phyloP scores from a whole-genome alignment of 1,284 basidiomycete species.

The Microbotryum silenes-acaulis region DNA sequence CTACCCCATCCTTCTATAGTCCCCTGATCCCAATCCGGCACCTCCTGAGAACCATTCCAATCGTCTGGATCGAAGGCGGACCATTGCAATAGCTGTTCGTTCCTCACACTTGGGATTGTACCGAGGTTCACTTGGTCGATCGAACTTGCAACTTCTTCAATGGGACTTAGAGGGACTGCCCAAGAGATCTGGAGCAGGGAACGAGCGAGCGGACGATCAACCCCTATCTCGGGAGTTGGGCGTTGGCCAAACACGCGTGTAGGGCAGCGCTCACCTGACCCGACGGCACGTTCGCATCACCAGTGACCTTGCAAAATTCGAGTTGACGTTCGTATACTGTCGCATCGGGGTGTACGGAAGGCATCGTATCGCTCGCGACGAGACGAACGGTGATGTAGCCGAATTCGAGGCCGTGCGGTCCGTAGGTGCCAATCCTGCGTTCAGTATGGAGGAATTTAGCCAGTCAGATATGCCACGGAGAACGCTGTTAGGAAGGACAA shows the following conservation, averaged over 20 bases:
- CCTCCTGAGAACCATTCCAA: background rate
- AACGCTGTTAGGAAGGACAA: background rate
- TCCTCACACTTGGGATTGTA: constrained; percentile 10
- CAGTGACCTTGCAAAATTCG: constrained; percentile 26
- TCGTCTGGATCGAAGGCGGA: background rate
- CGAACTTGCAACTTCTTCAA: background rate
- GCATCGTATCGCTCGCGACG: background rate
- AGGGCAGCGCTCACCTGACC: constrained; percentile 6
- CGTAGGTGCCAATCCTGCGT: constrained; percentile 27
- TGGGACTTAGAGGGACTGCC: background rate
- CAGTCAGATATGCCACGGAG: too few relatives aligned
- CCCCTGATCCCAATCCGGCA: too few relatives aligned
- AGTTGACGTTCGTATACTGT: constrained; percentile 4
- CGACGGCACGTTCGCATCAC: constrained; percentile 29
- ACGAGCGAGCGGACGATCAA: too few relatives aligned
- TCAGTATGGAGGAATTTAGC: too few relatives aligned
- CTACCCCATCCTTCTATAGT: too few relatives aligned
- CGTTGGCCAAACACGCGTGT: constrained; percentile 11
- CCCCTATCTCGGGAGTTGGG: background rate
- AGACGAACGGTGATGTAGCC: constrained; percentile 11
- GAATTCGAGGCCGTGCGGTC: constrained; percentile 29
- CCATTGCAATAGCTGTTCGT: background rate
- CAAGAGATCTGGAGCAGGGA: constrained; percentile 5
- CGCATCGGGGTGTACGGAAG: too few relatives aligned
- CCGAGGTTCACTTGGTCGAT: background rate